These are phyloP conservation scores for Penicillium cinerascens DNA, from an alignment of 495 filamentous ascomycete genomes.

Conservation along the genomic window DNA sequence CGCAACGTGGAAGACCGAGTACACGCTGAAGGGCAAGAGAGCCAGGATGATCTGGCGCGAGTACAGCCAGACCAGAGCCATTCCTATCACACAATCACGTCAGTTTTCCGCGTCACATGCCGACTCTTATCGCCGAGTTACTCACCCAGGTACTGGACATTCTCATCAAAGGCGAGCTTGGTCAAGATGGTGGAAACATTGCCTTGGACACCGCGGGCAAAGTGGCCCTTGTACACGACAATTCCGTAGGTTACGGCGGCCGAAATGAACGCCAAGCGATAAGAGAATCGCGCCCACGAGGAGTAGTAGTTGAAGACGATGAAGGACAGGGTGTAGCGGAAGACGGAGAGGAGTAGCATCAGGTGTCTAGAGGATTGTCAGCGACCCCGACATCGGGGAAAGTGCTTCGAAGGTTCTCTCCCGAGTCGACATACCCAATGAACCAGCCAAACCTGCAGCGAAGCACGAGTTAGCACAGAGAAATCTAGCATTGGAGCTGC, in stretches of 20 bases:
- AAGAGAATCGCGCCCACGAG: constrained; percentile 70
- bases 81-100: constrained; percentile 50
- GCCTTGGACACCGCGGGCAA: constrained; percentile 66
- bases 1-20: constrained; percentile 96
- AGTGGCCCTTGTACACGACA: constrained; percentile 97
- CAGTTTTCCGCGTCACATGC: neutral
- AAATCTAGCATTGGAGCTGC: constrained; percentile 13
- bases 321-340: constrained; percentile 78
- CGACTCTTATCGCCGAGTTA: constrained; percentile 12
- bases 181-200: constrained; percentile 56
- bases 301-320: constrained; percentile 78
- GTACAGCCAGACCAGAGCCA: constrained; percentile 96
- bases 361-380: constrained; percentile 61
- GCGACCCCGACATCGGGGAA: constrained; percentile 5
- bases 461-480: constrained; percentile 40
- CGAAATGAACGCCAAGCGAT: constrained; percentile 83
- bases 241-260: constrained; percentile 94
- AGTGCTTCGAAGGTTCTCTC: constrained; percentile 3
- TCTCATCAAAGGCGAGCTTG: constrained; percentile 78
- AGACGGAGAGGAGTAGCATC: constrained; percentile 73
- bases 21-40: constrained; percentile 90
- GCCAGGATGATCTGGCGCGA: constrained; percentile 84
- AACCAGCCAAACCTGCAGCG: constrained; percentile 72
- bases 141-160: constrained; percentile 95
- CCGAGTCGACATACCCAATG: constrained; percentile 63